Percentiles rank a stretch among this genome's conserved stretches.
Evolutionary conservation across 2,329 filamentous ascomycete genomes (phyloP).

Genomic region (Fusarium lateritium): DNA sequence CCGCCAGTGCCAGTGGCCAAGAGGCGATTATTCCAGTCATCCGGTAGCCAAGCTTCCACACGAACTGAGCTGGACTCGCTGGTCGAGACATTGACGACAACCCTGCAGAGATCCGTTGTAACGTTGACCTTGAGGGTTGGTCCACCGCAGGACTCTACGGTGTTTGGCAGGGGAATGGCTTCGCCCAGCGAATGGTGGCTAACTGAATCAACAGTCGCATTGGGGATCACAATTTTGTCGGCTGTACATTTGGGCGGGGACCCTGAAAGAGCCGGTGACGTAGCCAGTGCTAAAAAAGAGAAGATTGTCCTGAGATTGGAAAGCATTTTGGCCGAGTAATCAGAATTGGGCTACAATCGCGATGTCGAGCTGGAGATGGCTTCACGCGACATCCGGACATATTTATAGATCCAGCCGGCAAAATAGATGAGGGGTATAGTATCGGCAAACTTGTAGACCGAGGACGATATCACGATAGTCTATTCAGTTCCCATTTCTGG

Average conservation of each 20-base stretch:
- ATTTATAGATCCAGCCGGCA: constrained; percentile 6
- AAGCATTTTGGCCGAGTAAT: neutral
- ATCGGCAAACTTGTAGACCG: neutral
- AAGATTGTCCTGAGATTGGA: neutral
- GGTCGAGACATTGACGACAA: constrained; percentile 10
- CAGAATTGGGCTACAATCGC: too few relatives aligned
- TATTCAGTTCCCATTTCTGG: neutral
- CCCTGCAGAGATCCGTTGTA: constrained; percentile 1
- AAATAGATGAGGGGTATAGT: constrained; percentile 4
- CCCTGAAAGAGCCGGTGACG: neutral
- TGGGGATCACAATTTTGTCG: neutral
- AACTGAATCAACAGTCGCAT: neutral
- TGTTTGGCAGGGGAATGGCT: constrained; percentile 4
- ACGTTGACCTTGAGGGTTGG: neutral
- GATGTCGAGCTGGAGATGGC: too few relatives aligned
- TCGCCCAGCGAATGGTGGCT: constrained; percentile 2
- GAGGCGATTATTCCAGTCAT: constrained; percentile 11
- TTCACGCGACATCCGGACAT: neutral
- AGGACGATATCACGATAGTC: neutral
- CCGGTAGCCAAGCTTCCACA: constrained; percentile 10
- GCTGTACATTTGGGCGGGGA: neutral
- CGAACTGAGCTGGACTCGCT: constrained; percentile 11
- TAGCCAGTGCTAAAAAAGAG: neutral
- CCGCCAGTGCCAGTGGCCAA: constrained; percentile 19
- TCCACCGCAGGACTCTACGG: constrained; percentile 11